Evolutionary conservation across 2,329 filamentous ascomycete genomes (phyloP).

Genomic region (Tympanopsis confertula): DNA sequence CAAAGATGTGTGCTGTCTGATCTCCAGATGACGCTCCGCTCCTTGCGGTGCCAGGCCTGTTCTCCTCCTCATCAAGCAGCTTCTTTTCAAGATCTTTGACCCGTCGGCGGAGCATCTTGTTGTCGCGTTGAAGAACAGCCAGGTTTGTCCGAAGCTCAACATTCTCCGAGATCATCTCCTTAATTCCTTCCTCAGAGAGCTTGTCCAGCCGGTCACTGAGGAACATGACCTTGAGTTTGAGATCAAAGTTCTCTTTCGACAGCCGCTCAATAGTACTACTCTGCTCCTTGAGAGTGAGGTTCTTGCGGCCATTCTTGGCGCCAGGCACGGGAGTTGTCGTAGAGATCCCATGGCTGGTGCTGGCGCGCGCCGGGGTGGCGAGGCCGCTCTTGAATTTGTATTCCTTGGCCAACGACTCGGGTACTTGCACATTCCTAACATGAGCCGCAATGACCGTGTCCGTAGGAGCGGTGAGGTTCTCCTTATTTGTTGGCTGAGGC

Average conservation of each 20-base stretch:
- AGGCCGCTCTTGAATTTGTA: constrained; percentile 67
- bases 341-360: constrained; percentile 38
- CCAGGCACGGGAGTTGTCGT: background rate
- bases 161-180: constrained; percentile 96
- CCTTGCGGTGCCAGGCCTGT: constrained; percentile 46
- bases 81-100: constrained; percentile 80
- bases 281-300: constrained; percentile 88
- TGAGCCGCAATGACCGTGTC: constrained; percentile 83
- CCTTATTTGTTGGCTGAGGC: constrained; percentile 48
- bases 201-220: constrained; percentile 87
- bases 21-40: constrained; percentile 46
- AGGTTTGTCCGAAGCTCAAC: constrained; percentile 88
- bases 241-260: constrained; percentile 94
- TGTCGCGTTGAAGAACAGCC: constrained; percentile 80
- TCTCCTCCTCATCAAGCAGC: constrained; percentile 50
- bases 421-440: constrained; percentile 80
- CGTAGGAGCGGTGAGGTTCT: constrained; percentile 53
- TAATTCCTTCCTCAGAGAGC: constrained; percentile 87
- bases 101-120: constrained; percentile 68
- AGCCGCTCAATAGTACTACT: constrained; percentile 92
- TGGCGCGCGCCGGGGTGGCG: constrained; percentile 40
- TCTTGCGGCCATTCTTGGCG: constrained; percentile 46
- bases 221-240: constrained; percentile 96
- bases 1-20: constrained; percentile 39
- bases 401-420: constrained; percentile 75